Base-by-base conservation (phyloP, 805 yeast species). In the Maudiozyma turicensis region DNA sequence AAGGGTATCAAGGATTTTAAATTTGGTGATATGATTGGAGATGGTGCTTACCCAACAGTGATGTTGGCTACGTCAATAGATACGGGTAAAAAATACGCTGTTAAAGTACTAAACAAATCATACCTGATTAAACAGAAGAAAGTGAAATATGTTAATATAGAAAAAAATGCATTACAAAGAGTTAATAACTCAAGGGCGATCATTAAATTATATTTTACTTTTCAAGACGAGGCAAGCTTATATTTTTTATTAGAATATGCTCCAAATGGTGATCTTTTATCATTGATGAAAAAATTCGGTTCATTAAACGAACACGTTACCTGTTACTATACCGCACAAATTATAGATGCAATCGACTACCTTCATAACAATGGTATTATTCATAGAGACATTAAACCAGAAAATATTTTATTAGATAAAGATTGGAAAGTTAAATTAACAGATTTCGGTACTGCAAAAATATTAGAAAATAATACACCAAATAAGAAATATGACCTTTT, bases 31-130 rank as follows among this genome's bases (percentile, higher is more conserved):
- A 81, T 84, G 42, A 77, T 93, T 31, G 99, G 99, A 32, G 95
- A 87, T 63, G 99, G 99, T 1, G 88, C 96, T 6, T 93, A 91
- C 63, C 89, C 97, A 8, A 90, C 95, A 1, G 99, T 91, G 4
- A 77, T 80, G 56, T 77, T 87, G 39, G 99, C 97, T 0, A 76
- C 86, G 1, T 95, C 93, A 52, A 88, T 80, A 58, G 69, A 67
- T 30, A 83, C 86, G 43, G 74, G 76, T 50, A 80, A 83, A 51
- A 84, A 90, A 14, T 86, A 81, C 62, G 95, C 95, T 1, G 82
- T 86, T 9, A 86, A 86, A 61, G 77, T 85, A 3, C 67, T 86
- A 49, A 88, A 82, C 62, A 86, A 86, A 61, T 74, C 84, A 49
- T 91, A 86, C 60, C 79, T 86, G 45, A 84, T 86, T 48, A 81